Conservation (phyloP, 441 rosid species). For the Erodium chrysanthum region DNA sequence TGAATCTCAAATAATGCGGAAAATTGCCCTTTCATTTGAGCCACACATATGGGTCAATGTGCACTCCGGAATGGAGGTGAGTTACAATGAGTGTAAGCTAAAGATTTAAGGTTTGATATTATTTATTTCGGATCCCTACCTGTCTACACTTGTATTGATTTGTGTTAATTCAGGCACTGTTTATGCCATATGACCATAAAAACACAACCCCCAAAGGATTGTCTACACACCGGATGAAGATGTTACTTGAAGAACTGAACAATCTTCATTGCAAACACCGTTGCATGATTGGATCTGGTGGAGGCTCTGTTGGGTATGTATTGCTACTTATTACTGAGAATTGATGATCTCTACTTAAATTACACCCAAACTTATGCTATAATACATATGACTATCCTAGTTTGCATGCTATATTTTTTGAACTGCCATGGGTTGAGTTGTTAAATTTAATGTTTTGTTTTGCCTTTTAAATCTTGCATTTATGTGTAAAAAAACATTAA, state of each 20-base stretch:
- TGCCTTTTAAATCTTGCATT: background rate
- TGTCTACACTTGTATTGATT: conserved; percentile 2
- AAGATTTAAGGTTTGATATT: background rate
- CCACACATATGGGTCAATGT: conserved; percentile 96
- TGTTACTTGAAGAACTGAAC: conserved; percentile 66
- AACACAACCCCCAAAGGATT: conserved; percentile 73
- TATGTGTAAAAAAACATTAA: background rate
- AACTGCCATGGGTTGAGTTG: background rate
- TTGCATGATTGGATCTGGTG: conserved; percentile 92
- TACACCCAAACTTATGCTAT: background rate
- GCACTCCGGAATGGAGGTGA: conserved; percentile 97
- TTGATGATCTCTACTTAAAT: background rate
- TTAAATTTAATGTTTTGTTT: background rate
- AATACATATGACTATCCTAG: background rate
- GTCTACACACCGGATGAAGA: conserved; percentile 49
- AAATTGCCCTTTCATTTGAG: conserved; percentile 79
- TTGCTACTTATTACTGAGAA: conserved; percentile 15
- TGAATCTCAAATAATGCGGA: conserved; percentile 85
- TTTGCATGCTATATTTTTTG: background rate
- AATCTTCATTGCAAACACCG: conserved; percentile 58
- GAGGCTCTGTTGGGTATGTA: conserved; percentile 98
- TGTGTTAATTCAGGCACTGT: conserved; percentile 51
- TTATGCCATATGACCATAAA: conserved; percentile 98
- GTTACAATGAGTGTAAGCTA: conserved; percentile 12
- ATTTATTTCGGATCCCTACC: background rate